Evolutionary conservation across 2,329 filamentous ascomycete species (phyloP), one percentile per base, ranked within the genome.

Genomic region (Curvularia verruculosa): DNA sequence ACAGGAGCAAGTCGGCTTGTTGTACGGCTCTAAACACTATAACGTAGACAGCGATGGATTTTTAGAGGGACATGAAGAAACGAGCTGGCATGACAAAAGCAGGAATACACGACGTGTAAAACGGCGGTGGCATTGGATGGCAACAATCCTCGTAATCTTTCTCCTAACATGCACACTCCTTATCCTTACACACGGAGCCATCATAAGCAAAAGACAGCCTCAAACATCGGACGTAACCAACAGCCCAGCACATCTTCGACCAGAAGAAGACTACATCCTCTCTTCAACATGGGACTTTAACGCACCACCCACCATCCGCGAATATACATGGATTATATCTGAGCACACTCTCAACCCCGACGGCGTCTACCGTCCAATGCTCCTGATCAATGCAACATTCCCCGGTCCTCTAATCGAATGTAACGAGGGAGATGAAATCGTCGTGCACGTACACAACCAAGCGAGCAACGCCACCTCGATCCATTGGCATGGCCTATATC

Each of bases 361-460:
- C 64, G 87, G 77, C 9, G 67, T 79, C 13, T 77, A 67, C 48
- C 65, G 78, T 12, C 73, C 74, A 1, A 78, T 80, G 77, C 73
- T 78, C 12, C 63, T 79, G 23, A 76, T 79, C 57, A 78, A 79
- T 51, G 63, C 64, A 34, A 72, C 74, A 45, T 79, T 77, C 48
- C 77, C 78, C 0, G 77, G 75, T 0, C 77, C 77, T 1, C 37
- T 78, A 53, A 70, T 79, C 31, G 75, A 78, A 61, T 72, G 69
- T 54, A 79, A 79, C 66, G 84, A 89, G 63, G 87, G 87, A 15
- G 90, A 94, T 61, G 86, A 83, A 0, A 75, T 93, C 7, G 73
- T 88, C 0, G 84, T 92, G 12, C 83, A 88, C 19, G 80, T 92
- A 26, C 74, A 87, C 68, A 64, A 77, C 45, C 51, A 81, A 74